Base-by-base conservation (phyloP, 2,329 filamentous ascomycete genomes). In the Calonectria fujianensis region DNA sequence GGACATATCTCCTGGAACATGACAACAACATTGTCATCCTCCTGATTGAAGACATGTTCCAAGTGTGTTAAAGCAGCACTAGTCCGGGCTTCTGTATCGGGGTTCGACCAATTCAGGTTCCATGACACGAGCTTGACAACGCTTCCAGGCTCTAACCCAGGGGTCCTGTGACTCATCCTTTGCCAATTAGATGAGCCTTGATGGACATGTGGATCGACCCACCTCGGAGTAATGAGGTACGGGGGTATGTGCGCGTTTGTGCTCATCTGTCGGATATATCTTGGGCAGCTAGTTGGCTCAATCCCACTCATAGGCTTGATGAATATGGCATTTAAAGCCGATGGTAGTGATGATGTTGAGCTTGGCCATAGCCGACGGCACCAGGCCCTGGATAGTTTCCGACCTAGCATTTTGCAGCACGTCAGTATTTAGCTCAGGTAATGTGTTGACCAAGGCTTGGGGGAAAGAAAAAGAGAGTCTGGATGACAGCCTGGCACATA, bases 71-170 rank as follows among this genome's bases (percentile, higher is more conserved):
- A 29, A 29, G 74, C 48, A 16, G 54, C 45, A 29, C 20, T 14
- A 4, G 27, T 41, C 9, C 68, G 63, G 35, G 67, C 67, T 27
- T 54, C 48, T 24, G 71, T 35, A 24, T 61, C 71, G 6, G 71
- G 71, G 16, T 24, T 57, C 14, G 63, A 71, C 67, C 63, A 69
- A 35, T 65, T 45, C 45, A 74, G 20, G 41, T 74, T 75, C 74
- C 64, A 75, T 0, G 72, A 69, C 7, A 63, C 41, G 11, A 67
- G n/a, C 20, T 59, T 75, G 16, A 70, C 20, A 51, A 75, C 2
- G 3, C 31, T 37, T 32, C 41, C 45, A 27, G 11, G 45, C 32
- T 51, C 48, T 27, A 37, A 35, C 4, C 31, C 31, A 8, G 45
- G 29, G 20, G 20, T 37, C 4, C 2, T 37, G 6, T 50, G 29